Evolutionary conservation across 371 early-diverging fungal genomes (phyloP).

Genomic region (Mortierella sp.): DNA sequence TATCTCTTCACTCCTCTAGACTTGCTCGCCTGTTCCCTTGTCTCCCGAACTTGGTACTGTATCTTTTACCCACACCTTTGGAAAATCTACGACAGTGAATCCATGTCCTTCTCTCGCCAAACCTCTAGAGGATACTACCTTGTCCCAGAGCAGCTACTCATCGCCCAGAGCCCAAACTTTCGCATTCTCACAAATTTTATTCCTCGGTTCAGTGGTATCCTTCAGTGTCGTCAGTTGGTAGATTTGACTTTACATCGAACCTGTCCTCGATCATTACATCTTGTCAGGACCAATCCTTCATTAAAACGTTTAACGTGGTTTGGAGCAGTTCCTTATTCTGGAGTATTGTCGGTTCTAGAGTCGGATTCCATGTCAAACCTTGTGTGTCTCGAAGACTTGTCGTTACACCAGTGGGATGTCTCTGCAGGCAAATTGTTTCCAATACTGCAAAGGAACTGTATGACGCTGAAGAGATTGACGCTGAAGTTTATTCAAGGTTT

Average conservation of each 20-base stretch:
- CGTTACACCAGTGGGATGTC: constrained; percentile 22
- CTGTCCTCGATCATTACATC: not conserved
- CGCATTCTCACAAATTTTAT: constrained; percentile 14
- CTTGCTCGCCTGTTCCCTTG: constrained; percentile 14
- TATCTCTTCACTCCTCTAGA: constrained; percentile 17
- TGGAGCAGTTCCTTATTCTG: constrained; percentile 20
- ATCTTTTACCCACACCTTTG: constrained; percentile 27
- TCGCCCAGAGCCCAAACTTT: constrained; percentile 6
- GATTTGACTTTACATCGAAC: constrained; percentile 12
- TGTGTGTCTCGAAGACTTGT: constrained; percentile 6
- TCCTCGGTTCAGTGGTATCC: not conserved
- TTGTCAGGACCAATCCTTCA: constrained; percentile 3
- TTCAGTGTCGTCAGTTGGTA: constrained; percentile 13
- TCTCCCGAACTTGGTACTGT: constrained; percentile 17
- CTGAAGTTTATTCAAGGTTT: constrained; percentile 2
- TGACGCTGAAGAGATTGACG: not conserved
- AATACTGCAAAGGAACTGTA: not conserved
- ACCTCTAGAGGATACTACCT: not conserved
- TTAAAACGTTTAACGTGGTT: constrained; percentile 17
- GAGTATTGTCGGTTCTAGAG: constrained; percentile 14
- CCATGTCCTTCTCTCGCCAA: constrained; percentile 5
- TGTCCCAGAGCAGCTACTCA: constrained; percentile 8
- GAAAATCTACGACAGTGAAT: constrained; percentile 24
- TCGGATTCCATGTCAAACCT: not conserved
- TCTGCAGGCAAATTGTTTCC: not conserved